Evolutionary conservation across 352 stramenopile genomes (phyloP).

Genomic region (Globisporangium perplexum): DNA sequence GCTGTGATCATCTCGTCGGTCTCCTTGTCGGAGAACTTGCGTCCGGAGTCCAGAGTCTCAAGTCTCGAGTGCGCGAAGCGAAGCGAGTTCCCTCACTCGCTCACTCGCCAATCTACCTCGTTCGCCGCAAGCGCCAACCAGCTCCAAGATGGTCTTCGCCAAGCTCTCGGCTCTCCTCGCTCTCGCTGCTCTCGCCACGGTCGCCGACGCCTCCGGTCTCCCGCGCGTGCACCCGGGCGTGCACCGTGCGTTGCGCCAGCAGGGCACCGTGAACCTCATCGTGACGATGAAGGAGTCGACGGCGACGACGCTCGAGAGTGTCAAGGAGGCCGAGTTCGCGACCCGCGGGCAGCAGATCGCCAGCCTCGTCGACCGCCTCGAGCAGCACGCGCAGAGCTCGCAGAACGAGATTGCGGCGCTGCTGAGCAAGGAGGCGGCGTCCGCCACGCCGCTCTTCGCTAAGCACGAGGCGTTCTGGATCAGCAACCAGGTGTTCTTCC

Average conservation of each 20-base stretch:
- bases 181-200: too few species aligned
- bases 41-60: too few species aligned
- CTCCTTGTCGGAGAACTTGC: too few species aligned
- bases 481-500: constrained; percentile 21
- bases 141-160: not conserved
- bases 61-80: too few species aligned
- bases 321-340: constrained; percentile 3
- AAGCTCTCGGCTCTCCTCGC: constrained; percentile 3
- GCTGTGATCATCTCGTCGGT: too few species aligned
- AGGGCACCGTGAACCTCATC: constrained; percentile 15
- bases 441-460: constrained; percentile 10
- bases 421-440: constrained; percentile 14
- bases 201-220: too few species aligned
- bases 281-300: constrained; percentile 7
- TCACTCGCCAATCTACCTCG: not conserved
- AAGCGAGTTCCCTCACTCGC: not conserved
- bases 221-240: constrained; percentile 16
- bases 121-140: not conserved
- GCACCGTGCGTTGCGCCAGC: constrained; percentile 19
- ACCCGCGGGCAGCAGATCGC: constrained; percentile 6
- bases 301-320: not conserved
- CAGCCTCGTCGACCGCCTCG: constrained; percentile 5
- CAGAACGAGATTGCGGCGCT: not conserved
- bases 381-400: not conserved
- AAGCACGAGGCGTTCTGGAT: constrained; percentile 25